Evolutionary conservation across 2,329 filamentous ascomycete species (phyloP), one percentile per base, ranked within the genome.

Genomic region (Bipolaris victoriae): DNA sequence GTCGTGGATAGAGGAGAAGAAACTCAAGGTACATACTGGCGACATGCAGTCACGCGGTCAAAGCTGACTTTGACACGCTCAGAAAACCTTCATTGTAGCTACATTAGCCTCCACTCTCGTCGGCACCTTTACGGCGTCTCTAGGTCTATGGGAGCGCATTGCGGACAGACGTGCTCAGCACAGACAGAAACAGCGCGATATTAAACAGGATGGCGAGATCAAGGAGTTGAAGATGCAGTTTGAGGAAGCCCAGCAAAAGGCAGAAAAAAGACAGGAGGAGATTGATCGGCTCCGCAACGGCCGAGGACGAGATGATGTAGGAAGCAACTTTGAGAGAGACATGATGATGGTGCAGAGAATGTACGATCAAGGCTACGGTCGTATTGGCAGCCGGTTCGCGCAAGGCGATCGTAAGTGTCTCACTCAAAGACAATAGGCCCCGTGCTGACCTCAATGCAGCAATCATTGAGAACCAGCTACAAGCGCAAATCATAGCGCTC

Each of bases 81-180:
- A 76, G 76, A 79, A 79, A 77, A 77, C 75, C 20, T 80, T 80
- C 70, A 79, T 80, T 35, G 72, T 79, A 55, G 78, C 78, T 16
- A 80, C 78, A 13, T 63, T 80, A 11, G 76, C 77, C 26, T 77
- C 76, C 2, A 80, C 78, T n/a, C 69, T 80, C 13, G 71, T 80
- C 51, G 77, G 78, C 43, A 80, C 78, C 15, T 79, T 80, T 61
- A 77, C 76, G 3, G 76, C 78, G n/a, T 76, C 76, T 31, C 75
- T 79, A 65, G 74, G 76, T n/a, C 68, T 80, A 16, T 77, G 76
- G 62, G 78, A 80, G 54, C 75, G 77, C 29, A 68, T 79, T 7
- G 64, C 70, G 33, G 69, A 75, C 29, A 74, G 71, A 52, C 65
- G 68, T 35, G 70, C 75, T 46, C 74, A 78, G 57, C 67, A 68